Conservation (phyloP, 2,329 filamentous ascomycete species). For the Colletotrichum coccodes region DNA sequence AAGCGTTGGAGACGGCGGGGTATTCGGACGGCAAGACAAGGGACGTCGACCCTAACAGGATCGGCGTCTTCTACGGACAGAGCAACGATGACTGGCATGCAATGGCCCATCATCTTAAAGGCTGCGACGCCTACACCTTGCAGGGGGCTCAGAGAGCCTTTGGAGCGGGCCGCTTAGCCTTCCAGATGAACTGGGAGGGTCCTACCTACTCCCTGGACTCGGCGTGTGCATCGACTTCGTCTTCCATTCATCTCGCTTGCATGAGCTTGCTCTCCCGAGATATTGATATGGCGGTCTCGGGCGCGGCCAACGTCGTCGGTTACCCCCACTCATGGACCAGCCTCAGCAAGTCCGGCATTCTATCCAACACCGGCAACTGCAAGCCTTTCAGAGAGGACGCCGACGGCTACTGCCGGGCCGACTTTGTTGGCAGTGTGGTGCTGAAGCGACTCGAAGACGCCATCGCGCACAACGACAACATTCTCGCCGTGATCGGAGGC, state of each 20-base stretch:
- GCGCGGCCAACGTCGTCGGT: conserved; percentile 49
- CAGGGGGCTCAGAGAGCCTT: background rate
- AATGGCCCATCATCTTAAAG: background rate
- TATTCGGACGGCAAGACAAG: conserved; percentile 36
- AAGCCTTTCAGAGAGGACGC: conserved; percentile 44
- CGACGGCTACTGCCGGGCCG: conserved; percentile 62
- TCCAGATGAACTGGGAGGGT: background rate
- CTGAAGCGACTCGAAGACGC: conserved; percentile 59
- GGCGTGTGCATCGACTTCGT: background rate
- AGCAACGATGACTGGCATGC: background rate
- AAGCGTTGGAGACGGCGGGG: conserved; percentile 40
- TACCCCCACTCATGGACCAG: background rate
- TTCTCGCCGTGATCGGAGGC: conserved; percentile 51
- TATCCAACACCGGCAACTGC: conserved; percentile 42
- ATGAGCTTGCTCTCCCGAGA: conserved; percentile 42
- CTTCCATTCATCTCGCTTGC: conserved; percentile 41
- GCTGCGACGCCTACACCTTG: conserved; percentile 9
- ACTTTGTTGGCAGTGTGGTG: conserved; percentile 54
- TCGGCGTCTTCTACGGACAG: conserved; percentile 1
- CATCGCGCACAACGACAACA: conserved; percentile 55
- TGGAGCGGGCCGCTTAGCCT: background rate
- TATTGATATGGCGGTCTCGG: conserved; percentile 46
- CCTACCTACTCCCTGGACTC: background rate
- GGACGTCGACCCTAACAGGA: conserved; percentile 38
- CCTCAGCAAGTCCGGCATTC: conserved; percentile 37